phyloP scores from a whole-genome alignment of 495 filamentous ascomycete species.

The Podospora appendiculata region DNA sequence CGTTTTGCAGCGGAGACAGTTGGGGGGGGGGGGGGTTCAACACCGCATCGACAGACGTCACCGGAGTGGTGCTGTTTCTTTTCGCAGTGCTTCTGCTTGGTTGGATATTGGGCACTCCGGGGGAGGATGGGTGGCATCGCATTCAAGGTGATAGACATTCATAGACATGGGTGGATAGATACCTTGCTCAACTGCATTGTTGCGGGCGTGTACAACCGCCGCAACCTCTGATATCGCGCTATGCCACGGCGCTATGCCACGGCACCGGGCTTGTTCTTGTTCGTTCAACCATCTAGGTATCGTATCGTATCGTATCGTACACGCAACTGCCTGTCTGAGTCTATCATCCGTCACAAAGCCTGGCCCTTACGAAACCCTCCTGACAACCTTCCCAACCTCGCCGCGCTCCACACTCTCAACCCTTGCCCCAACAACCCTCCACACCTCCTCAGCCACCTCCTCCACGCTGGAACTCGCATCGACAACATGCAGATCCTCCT shows the following conservation, averaged over 20 bases:
- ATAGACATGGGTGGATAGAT: conserved; percentile 1
- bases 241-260: no score
- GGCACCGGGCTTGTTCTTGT: no score
- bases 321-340: no score
- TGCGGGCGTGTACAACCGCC: conserved; percentile 9
- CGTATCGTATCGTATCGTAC: no score
- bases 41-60: conserved; percentile 5
- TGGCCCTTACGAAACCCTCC: conserved; percentile 28
- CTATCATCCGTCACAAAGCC: not conserved
- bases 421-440: conserved; percentile 37
- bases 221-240: not conserved
- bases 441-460: conserved; percentile 43
- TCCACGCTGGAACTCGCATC: conserved; percentile 45
- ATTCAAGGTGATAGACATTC: not conserved
- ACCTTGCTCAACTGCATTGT: not conserved
- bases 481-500: conserved; percentile 47
- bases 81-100: not conserved
- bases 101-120: not conserved
- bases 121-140: not conserved
- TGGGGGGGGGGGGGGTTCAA: conserved; percentile 14
- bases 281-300: no score
- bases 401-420: conserved; percentile 40
- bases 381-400: conserved; percentile 34
- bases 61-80: not conserved
- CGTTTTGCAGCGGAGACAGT: not conserved